phyloP scores from a whole-genome alignment of 208 protist species.

The Crithidia bombi region DNA sequence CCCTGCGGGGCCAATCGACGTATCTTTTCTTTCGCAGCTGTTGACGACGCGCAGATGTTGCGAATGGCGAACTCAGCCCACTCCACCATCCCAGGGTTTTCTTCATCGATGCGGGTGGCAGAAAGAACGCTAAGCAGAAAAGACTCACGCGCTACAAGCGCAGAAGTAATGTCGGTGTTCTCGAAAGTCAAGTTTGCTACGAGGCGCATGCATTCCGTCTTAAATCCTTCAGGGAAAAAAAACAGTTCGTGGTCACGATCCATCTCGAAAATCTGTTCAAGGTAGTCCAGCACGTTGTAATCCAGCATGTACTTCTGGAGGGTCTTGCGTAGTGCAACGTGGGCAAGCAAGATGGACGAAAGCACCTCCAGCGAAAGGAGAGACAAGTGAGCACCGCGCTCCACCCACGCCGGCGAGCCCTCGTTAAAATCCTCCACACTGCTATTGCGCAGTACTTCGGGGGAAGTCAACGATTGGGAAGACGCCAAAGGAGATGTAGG shows the following conservation, averaged over 20 bases:
- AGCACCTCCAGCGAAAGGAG: slow-evolving; percentile 64
- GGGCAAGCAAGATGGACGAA: slow-evolving; percentile 52
- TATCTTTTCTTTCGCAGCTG: slow-evolving; percentile 64
- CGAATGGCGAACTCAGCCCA: slow-evolving; percentile 90
- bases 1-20: slow-evolving; percentile 49
- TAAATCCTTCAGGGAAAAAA: slow-evolving; percentile 82
- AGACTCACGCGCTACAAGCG: slow-evolving; percentile 43
- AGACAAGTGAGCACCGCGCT: slow-evolving; percentile 67
- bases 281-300: slow-evolving; percentile 53
- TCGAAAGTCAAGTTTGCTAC: slow-evolving; percentile 74
- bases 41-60: slow-evolving; percentile 75
- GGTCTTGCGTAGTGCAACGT: slow-evolving; percentile 38
- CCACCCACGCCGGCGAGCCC: slow-evolving; percentile 75
- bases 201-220: slow-evolving; percentile 74
- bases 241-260: slow-evolving; percentile 71
- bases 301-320: slow-evolving; percentile 74
- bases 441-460: slow-evolving; percentile 53
- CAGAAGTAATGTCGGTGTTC: slow-evolving; percentile 42
- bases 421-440: slow-evolving; percentile 86
- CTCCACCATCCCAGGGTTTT: slow-evolving; percentile 89
- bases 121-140: slow-evolving; percentile 67
- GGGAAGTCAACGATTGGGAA: slow-evolving; percentile 34
- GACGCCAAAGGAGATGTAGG: slow-evolving; percentile 9
- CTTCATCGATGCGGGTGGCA: slow-evolving; percentile 82
- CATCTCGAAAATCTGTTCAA: slow-evolving; percentile 65